Evolutionary conservation across 1,139 yeast genomes (phyloP).

Genomic region (Candida frijolesensis): DNA sequence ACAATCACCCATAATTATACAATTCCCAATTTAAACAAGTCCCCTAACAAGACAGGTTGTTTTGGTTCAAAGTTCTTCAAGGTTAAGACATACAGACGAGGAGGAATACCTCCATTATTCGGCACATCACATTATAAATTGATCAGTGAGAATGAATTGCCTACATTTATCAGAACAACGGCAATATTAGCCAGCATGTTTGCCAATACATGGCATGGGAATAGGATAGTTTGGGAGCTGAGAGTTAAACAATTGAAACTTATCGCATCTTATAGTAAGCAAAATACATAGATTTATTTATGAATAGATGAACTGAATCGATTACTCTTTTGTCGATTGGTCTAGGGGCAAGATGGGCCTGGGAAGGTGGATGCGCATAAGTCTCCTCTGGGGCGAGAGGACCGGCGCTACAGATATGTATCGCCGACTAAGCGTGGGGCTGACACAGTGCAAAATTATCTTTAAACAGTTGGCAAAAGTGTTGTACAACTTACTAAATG

Average conservation of each 20-base stretch:
- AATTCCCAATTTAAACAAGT: not conserved
- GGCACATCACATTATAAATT: constrained; percentile 78
- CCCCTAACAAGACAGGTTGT: not conserved
- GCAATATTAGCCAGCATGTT: constrained; percentile 70
- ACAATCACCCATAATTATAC: constrained; percentile 20
- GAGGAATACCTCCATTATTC: constrained; percentile 76
- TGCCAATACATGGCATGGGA: constrained; percentile 74
- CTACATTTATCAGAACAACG: constrained; percentile 66
- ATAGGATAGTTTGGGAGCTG: constrained; percentile 64
- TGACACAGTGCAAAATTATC: too few relatives aligned
- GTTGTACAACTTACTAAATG: too few relatives aligned
- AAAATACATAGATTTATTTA: not conserved
- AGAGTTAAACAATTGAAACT: constrained; percentile 56
- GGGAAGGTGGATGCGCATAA: too few relatives aligned
- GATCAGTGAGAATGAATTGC: constrained; percentile 58
- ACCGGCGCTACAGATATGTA: too few relatives aligned
- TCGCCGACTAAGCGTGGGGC: too few relatives aligned
- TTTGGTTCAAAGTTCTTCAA: constrained; percentile 39
- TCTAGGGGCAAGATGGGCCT: too few relatives aligned
- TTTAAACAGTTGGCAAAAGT: too few relatives aligned
- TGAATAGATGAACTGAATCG: not conserved
- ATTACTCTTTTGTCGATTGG: too few relatives aligned
- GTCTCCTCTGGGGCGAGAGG: too few relatives aligned
- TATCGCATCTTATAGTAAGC: constrained; percentile 1
- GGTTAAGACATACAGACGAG: constrained; percentile 64